Evolutionary conservation across 129 eudicot species (phyloP).

Genomic region (Flaveria trinervia): DNA sequence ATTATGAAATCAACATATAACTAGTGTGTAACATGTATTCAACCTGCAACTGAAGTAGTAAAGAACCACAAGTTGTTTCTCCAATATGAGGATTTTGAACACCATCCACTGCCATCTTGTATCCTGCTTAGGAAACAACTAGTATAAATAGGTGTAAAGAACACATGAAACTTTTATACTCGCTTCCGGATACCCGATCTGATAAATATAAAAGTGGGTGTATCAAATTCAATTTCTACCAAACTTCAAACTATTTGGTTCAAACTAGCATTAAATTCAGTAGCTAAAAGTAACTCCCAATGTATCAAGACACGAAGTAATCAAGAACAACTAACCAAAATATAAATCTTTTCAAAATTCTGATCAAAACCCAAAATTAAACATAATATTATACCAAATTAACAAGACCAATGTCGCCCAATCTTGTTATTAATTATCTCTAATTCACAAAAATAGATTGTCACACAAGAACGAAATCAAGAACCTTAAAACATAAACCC

Average conservation of each 20-base stretch:
- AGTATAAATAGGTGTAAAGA: background rate
- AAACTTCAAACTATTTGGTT: background rate
- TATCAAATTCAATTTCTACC: background rate
- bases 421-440: too few species aligned
- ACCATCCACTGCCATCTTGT: slow-evolving; percentile 65
- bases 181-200: background rate
- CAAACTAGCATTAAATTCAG: background rate
- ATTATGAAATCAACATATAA: background rate
- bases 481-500: background rate
- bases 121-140: background rate
- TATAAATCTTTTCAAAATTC: background rate
- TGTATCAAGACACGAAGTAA: background rate
- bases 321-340: background rate
- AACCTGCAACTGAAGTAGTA: slow-evolving; percentile 84
- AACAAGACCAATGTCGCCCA: too few species aligned
- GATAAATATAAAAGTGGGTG: background rate
- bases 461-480: background rate
- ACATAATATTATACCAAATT: background rate
- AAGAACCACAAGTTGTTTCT: slow-evolving; percentile 78
- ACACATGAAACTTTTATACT: background rate
- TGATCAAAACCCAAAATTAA: slow-evolving; percentile 14
- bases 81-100: slow-evolving; percentile 55
- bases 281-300: background rate
- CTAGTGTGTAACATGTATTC: background rate
- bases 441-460: background rate